Conservation (phyloP, 2,329 filamentous ascomycete genomes). For the Phaeosphaeria sp. region DNA sequence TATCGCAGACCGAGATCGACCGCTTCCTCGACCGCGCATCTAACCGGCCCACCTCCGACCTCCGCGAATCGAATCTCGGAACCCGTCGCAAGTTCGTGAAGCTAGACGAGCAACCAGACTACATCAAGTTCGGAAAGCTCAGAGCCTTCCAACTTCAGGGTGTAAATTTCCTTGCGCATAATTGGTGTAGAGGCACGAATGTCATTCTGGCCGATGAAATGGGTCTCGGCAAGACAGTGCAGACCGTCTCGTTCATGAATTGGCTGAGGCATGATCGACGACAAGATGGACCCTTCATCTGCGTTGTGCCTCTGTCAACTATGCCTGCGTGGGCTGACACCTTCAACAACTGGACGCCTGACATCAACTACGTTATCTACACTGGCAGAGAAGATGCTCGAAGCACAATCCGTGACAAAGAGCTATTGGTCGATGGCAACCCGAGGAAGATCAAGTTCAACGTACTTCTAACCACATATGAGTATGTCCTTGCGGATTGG, state of each 20-base stretch:
- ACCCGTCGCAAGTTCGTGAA: conserved; percentile 63
- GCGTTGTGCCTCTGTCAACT: conserved; percentile 95
- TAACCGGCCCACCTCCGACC: conserved; percentile 81
- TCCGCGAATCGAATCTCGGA: conserved; percentile 74
- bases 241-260: conserved; percentile 95
- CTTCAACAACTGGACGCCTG: conserved; percentile 94
- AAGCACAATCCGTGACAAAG: conserved; percentile 86
- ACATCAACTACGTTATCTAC: conserved; percentile 97
- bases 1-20: conserved; percentile 90
- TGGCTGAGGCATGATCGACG: conserved; percentile 90
- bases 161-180: conserved; percentile 92
- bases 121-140: conserved; percentile 83
- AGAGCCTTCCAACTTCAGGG: conserved; percentile 93
- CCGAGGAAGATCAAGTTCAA: conserved; percentile 93
- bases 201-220: conserved; percentile 98
- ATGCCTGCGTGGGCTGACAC: conserved; percentile 99
- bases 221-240: conserved; percentile 97
- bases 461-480: conserved; percentile 95
- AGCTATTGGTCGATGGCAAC: conserved; percentile 86
- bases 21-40: conserved; percentile 85
- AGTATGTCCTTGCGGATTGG: conserved; percentile 89
- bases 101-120: conserved; percentile 83
- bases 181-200: conserved; percentile 93
- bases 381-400: conserved; percentile 88
- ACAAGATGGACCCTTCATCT: conserved; percentile 94